phyloP scores from a whole-genome alignment of 148 eudicot species.

The Persicaria tinctoria region DNA sequence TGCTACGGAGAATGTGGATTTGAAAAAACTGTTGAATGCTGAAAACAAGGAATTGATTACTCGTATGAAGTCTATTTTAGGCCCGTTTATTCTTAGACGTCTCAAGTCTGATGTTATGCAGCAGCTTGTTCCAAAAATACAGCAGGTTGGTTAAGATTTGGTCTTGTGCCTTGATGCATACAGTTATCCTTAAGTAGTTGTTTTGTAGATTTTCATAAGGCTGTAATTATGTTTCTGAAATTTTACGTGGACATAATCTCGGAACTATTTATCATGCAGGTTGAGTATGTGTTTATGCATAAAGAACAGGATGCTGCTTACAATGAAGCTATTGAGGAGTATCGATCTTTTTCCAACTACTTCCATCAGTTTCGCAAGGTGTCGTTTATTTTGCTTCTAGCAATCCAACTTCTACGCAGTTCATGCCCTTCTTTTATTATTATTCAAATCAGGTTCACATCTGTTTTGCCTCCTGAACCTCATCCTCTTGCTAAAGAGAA shows the following conservation, averaged over 20 bases:
- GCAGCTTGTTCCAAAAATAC: too few species aligned
- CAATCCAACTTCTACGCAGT: background rate
- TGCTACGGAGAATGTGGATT: constrained; percentile 82
- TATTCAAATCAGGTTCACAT: constrained; percentile 49
- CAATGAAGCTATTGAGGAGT: constrained; percentile 79
- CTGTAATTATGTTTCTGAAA: background rate
- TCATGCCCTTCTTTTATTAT: background rate
- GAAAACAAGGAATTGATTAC: constrained; percentile 64
- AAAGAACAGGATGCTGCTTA: constrained; percentile 69
- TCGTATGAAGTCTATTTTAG: constrained; percentile 94
- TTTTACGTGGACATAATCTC: background rate
- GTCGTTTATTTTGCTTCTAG: constrained; percentile 15
- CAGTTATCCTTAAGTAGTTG: background rate
- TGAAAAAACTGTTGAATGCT: constrained; percentile 72
- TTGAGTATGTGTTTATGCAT: constrained; percentile 71
- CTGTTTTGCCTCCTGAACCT: constrained; percentile 80
- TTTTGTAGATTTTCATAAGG: background rate
- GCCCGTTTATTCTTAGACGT: too few species aligned
- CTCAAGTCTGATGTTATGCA: too few species aligned
- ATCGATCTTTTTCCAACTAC: constrained; percentile 69
- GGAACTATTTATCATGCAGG: constrained; percentile 29
- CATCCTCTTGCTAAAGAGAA: constrained; percentile 63
- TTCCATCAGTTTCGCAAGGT: constrained; percentile 97
- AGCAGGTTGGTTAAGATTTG: too few species aligned
- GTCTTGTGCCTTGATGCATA: too few species aligned